Evolutionary conservation across 208 protist species (phyloP), one percentile per base, ranked within the genome.

Genomic region (Borovskyia barvae): DNA sequence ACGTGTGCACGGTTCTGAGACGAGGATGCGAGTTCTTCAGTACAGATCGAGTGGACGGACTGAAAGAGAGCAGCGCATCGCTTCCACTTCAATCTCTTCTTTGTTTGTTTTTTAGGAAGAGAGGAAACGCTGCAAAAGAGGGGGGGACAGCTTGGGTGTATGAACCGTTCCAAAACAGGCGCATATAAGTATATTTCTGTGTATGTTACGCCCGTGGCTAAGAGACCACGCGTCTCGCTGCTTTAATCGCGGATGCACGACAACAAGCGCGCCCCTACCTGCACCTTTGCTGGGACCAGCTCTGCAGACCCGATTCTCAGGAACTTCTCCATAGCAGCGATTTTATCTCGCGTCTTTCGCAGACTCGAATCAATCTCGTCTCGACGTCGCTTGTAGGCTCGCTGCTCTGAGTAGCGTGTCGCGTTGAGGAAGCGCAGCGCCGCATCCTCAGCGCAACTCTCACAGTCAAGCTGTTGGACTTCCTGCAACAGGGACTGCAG

Each of bases 331-430:
- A 87, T 47, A 11, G 81, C 72, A 0, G 6, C 24, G 30, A 82
- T 68, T 17, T 81, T 88, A 2, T 61, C 56, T 0, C 54, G 54
- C 6, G 64, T 51, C 40, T 67, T 60, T 9, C 8, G 0, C 11
- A 55, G 24, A 32, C 77, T 49, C 35, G 62, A n/a, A 32, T 58
- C 17, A 40, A 66, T 49, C 12, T 69, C 65, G 11, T n/a, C n/a
- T 11, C 72, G 42, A 3, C 56, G 30, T 9, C 63, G 62, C 36
- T 64, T 66, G 55, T 59, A 85, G 22, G 54, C 24, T 17, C 56
- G 70, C 54, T 85, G 78, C 54, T 85, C 78, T 29, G 61, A 2
- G 9, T 43, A 70, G 14, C 77, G 78, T 0, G 55, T 19, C 2
- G 68, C 65, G 36, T 85, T 77, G 15, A 78, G 17, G 42, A 66